Evolutionary conservation across 2,329 filamentous ascomycete genomes (phyloP), one percentile per base, ranked within the genome.

Genomic region (Plectosphaerella sp.): DNA sequence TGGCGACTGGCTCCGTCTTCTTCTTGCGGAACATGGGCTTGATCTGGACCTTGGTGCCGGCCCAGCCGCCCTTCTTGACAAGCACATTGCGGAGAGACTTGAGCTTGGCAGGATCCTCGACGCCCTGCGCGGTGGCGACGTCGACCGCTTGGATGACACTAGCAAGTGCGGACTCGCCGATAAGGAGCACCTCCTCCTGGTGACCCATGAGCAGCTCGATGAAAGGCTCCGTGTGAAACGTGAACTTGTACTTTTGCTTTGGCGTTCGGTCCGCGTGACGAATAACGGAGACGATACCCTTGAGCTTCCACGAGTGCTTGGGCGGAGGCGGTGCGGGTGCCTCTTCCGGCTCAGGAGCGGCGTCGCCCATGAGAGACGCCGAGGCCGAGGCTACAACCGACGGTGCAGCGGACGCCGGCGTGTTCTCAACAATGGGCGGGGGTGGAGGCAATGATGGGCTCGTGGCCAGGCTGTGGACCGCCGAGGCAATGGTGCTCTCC

Each of bases 211-310:
- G 81, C 4, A 99, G 78, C 58, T 96, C 89, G 57, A 99, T 92
- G 64, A 99, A 99, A 0, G 94, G 94, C 57, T 92, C 90, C 0
- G 91, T 96, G 65, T 99, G 94, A 62, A 99, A 97, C 0, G 94
- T 99, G 63, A 97, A 99, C 67, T 99, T 99, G 78, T 97, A 97
- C 67, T 99, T 99, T 64, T 99, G 94, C 72, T 99, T 99, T 3
- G 94, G 94, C 1, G 94, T 99, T 52, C 94, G 87, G 72, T 99
- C 94, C 3, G 95, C 95, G 69, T 99, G 94, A 25, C 94, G 85
- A 58, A 99, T 91, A 15, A 99, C 94, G 2, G 92, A 93, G 1
- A 99, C 93, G 72, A 99, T 92, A 12, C 94, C 94, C 72, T 99
- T 99, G 49, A 99, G 76, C 68, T 96, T 97, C 94, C 94, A 99